Evolutionary conservation across 2,329 filamentous ascomycete species (phyloP), one percentile per base, ranked within the genome.

Genomic region (Fusarium sp.): DNA sequence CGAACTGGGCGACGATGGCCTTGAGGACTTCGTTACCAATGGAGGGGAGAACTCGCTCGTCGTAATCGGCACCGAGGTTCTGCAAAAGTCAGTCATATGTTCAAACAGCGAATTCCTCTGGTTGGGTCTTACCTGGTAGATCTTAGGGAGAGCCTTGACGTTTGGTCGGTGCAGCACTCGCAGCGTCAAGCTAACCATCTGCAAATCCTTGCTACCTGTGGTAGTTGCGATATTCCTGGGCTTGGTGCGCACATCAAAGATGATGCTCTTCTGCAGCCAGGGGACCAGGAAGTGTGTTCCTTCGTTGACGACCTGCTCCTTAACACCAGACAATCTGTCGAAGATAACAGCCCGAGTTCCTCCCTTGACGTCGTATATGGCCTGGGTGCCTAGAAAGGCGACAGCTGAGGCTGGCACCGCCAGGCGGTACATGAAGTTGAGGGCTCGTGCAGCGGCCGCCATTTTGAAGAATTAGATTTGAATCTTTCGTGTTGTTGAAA

Each of bases 1-100:
- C 97, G 87, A 99, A 99, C 81, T 98, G 96, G 69, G 96, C 96
- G 60, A 99, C 96, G 75, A 99, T 98, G 76, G 94, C 89, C 87
- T 99, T 99, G 79, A 99, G 90, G 75, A 99, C 96, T 89, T 99
- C 96, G 85, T 99, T 99, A 76, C 97, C 96, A 83, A 99, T 99
- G 72, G 94, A 98, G 49, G 96, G 96, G 75, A 99, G 91, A 62
- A 99, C 96, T 81, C 96, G 89, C 88, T 99, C 96, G 81, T 99
- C 96, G 86, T 99, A 99, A 82, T 99, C 96, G 84, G 91, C 92
- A 78, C 96, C 96, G 80, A 99, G 95, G 79, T 94, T 96, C 95
- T 98, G 73, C 24, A 45, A 21, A 15, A 13, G 52, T 75, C 44
- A 75, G 73, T 17, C 44, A 39, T 22, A 17, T 22, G 13, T n/a